A percentile compares a stretch with the other conserved stretches of the same genome.
Evolutionary conservation across 129 eudicot genomes (phyloP).

Genomic region (Glebionis coronaria): DNA sequence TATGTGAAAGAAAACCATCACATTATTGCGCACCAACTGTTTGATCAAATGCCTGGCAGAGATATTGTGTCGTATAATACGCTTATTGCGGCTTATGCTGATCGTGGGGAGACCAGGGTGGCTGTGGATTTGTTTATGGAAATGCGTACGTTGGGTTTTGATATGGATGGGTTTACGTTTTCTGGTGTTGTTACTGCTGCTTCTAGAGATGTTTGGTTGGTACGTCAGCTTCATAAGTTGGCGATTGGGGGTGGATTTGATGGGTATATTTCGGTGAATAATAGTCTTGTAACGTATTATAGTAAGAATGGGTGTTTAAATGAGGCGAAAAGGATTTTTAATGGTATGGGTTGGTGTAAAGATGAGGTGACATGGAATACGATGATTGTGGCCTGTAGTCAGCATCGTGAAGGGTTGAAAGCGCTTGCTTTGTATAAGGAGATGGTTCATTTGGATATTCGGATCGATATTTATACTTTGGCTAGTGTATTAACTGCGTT

Average conservation of each 20-base stretch:
- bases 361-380: slow-evolving; percentile 90
- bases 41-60: slow-evolving; percentile 72
- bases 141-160: slow-evolving; percentile 48
- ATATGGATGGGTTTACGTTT: slow-evolving; percentile 68
- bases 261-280: slow-evolving; percentile 56
- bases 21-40: slow-evolving; percentile 64
- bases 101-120: slow-evolving; percentile 41
- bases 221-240: slow-evolving; percentile 51
- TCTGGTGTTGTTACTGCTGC: slow-evolving; percentile 66
- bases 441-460: slow-evolving; percentile 46
- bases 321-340: slow-evolving; percentile 55
- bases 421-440: slow-evolving; percentile 62
- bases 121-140: slow-evolving; percentile 49
- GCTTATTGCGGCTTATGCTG: slow-evolving; percentile 72
- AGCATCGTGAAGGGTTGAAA: slow-evolving; percentile 53
- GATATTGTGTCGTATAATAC: slow-evolving; percentile 73
- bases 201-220: slow-evolving; percentile 41
- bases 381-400: slow-evolving; percentile 77
- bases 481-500: slow-evolving; percentile 82
- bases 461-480: slow-evolving; percentile 59
- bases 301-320: slow-evolving; percentile 52
- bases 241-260: slow-evolving; percentile 60
- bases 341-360: slow-evolving; percentile 43
- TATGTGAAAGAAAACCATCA: slow-evolving; percentile 58
- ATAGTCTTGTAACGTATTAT: slow-evolving; percentile 55